Base-by-base conservation (phyloP, 2,329 filamentous ascomycete genomes). In the Hawksworthiomyces lignivorus region DNA sequence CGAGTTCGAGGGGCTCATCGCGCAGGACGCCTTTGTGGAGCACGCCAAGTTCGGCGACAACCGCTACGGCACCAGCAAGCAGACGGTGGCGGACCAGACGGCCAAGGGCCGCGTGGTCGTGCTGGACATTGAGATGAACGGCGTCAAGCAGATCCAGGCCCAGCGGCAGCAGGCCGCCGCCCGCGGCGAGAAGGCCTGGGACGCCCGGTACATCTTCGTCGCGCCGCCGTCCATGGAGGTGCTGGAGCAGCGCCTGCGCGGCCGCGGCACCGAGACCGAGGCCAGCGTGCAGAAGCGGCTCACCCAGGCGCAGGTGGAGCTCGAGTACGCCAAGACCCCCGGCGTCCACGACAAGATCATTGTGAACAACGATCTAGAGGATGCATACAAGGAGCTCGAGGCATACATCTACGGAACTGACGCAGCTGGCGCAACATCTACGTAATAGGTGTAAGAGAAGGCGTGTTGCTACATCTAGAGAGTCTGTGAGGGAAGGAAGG, bases 71-170 rank as follows among this genome's bases (percentile, higher is more conserved):
- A 95, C 88, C 5, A 86, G 79, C 59, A 80, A 87, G 56, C 71
- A 74, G 62, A 87, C 87, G 29, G 41, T 50, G 15, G 50, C 46
- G 21, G 78, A 86, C 55, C 80, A 89, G 60, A 75, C 75, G 3
- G 74, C 77, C 47, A 77, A 81, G 64, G 82, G 80, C 15, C 74
- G 73, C 55, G 77, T 88, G 31, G 90, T 89, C 48, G 80, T 96
- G 36, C 68, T 96, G 52, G 90, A 97, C 61, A 97, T 96, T 58
- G 90, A 96, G 72, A 95, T 96, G 87, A 88, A 95, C 75, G 89
- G 89, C 47, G 88, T 96, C 45, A 95, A 95, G 69, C 89, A 96
- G 65, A 85, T 96, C 26, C 48, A 51, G 42, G n/a, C 42, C 20
- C 44, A 50, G 36, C 45, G 44, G 30, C 5, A 12, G 8, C 24